phyloP scores from a whole-genome alignment of 2,329 filamentous ascomycete genomes.

The Aspergillus sp. region DNA sequence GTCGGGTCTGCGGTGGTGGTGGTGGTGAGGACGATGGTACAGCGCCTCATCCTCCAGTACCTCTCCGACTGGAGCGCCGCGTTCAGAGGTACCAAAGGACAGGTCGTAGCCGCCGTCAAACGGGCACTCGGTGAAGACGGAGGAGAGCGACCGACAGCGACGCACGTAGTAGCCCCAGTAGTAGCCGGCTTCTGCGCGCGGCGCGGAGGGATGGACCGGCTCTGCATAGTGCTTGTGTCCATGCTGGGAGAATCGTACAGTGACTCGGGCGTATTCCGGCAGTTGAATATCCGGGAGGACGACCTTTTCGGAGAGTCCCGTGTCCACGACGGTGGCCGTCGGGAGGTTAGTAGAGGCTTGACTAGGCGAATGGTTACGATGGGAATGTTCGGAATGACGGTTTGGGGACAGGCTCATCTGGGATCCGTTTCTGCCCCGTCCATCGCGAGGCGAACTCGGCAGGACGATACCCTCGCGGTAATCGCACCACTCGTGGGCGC shows the following conservation, averaged over 20 bases:
- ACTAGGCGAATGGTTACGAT: conserved; percentile 16
- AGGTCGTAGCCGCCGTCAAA: conserved; percentile 78
- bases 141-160: conserved; percentile 63
- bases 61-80: conserved; percentile 54
- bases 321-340: conserved; percentile 44
- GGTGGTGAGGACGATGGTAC: not conserved
- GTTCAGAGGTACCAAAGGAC: conserved; percentile 80
- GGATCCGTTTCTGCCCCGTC: not conserved
- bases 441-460: conserved; percentile 25
- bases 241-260: conserved; percentile 60
- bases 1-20: conserved; percentile 42
- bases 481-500: conserved; percentile 71
- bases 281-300: conserved; percentile 58
- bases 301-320: conserved; percentile 48
- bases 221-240: conserved; percentile 45
- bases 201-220: conserved; percentile 65
- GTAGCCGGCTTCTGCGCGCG: conserved; percentile 73
- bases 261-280: conserved; percentile 70
- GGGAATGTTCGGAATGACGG: conserved; percentile 32
- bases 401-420: conserved; percentile 27
- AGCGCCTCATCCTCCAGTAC: conserved; percentile 40
- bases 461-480: conserved; percentile 77
- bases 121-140: conserved; percentile 73
- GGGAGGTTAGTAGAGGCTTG: not conserved
- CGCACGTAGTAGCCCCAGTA: conserved; percentile 83